Percentiles rank a stretch among this genome's conserved stretches.
Evolutionary conservation across 1,284 basidiomycete genomes (phyloP).

Genomic region (Ganoderma multipileum): DNA sequence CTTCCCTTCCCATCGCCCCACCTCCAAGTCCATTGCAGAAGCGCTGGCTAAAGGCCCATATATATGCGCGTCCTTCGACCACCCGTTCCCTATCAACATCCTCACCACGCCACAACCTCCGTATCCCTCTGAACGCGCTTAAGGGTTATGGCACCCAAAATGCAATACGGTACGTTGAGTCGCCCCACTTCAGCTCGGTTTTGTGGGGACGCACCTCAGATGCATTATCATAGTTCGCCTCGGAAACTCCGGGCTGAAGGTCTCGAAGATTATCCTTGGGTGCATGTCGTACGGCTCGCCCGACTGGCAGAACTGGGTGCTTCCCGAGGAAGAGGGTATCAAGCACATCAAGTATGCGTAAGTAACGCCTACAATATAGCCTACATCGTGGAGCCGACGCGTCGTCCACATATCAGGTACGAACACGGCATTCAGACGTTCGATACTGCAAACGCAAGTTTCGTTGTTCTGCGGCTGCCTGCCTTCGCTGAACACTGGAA

Average conservation of each 20-base stretch:
- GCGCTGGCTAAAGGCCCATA: not conserved
- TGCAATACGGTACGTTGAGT: constrained; percentile 3
- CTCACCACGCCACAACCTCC: not conserved
- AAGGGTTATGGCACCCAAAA: constrained; percentile 14
- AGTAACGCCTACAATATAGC: constrained; percentile 12
- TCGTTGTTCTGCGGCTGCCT: not conserved
- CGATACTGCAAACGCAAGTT: constrained; percentile 34
- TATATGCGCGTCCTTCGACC: not conserved
- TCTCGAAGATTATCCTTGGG: constrained; percentile 51
- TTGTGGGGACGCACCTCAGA: constrained; percentile 17
- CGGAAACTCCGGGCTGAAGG: constrained; percentile 53
- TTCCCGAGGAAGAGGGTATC: constrained; percentile 35
- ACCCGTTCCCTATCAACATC: too few relatives aligned
- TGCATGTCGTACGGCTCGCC: constrained; percentile 49
- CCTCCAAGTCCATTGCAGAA: not conserved
- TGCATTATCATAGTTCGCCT: constrained; percentile 42
- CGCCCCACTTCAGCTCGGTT: constrained; percentile 37
- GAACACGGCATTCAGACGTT: constrained; percentile 37
- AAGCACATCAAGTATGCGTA: constrained; percentile 46
- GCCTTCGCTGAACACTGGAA: too few relatives aligned
- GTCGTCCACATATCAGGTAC: constrained; percentile 20
- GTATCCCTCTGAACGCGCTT: not conserved
- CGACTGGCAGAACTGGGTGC: constrained; percentile 40
- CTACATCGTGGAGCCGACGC: not conserved
- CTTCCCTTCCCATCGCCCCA: not conserved